These are phyloP conservation scores for Trypanosoma lewisi DNA, from an alignment of 208 protist species.

Conservation along the genomic window DNA sequence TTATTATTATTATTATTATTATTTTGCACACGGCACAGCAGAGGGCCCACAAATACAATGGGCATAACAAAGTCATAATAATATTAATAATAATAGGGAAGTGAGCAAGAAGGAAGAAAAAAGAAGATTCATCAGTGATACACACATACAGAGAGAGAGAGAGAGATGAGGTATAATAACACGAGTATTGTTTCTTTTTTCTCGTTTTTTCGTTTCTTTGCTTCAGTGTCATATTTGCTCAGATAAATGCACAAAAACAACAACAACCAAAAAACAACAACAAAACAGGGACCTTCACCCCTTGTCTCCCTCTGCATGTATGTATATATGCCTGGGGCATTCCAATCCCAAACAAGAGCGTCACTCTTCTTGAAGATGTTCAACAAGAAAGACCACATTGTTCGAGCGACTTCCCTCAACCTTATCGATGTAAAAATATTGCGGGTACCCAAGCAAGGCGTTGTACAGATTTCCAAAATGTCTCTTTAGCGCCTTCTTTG, in stretches of 20 bases:
- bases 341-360: too few relatives aligned
- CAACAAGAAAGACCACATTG: conserved; percentile 27
- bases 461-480: conserved; percentile 54
- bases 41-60: too few relatives aligned
- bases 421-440: conserved; percentile 64
- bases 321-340: too few relatives aligned
- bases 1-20: neutral
- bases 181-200: neutral
- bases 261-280: too few relatives aligned
- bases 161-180: neutral
- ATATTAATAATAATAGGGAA: too few relatives aligned
- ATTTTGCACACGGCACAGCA: too few relatives aligned
- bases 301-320: too few relatives aligned
- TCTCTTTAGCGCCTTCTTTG: conserved; percentile 37
- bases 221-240: neutral
- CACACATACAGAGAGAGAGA: too few relatives aligned
- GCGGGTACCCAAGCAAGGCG: conserved; percentile 57
- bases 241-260: neutral
- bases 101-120: neutral
- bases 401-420: conserved; percentile 12
- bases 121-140: conserved; percentile 1
- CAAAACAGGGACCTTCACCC: too few relatives aligned
- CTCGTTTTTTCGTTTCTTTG: neutral
- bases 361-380: conserved; percentile 27
- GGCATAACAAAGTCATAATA: too few relatives aligned